Evolutionary conservation across 768 basidiomycete genomes (phyloP).

Genomic region (Kwoniella europaea): DNA sequence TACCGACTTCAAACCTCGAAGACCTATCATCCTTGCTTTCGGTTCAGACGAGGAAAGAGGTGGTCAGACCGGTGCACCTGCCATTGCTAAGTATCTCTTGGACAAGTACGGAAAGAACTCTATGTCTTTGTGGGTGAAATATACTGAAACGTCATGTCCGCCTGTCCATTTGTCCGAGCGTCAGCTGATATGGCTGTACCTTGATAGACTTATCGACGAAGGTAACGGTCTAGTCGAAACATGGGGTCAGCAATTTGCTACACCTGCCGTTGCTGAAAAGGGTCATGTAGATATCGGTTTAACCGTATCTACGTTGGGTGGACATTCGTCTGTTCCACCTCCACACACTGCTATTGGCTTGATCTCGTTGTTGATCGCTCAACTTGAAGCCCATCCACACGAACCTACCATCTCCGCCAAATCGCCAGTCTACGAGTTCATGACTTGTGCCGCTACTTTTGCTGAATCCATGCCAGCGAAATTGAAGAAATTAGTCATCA

Average conservation of each 20-base stretch:
- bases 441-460: slow-evolving; percentile 72
- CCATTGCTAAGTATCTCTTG: slow-evolving; percentile 62
- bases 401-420: slow-evolving; percentile 46
- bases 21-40: slow-evolving; percentile 55
- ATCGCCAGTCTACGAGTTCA: slow-evolving; percentile 48
- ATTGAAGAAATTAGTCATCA: slow-evolving; percentile 46
- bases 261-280: slow-evolving; percentile 58
- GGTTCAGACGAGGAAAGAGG: slow-evolving; percentile 76
- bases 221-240: slow-evolving; percentile 65
- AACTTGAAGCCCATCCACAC: slow-evolving; percentile 70
- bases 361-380: slow-evolving; percentile 70
- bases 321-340: slow-evolving; percentile 84
- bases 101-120: slow-evolving; percentile 72
- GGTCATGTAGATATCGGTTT: slow-evolving; percentile 39
- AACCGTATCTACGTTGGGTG: slow-evolving; percentile 64
- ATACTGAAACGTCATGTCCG: too few relatives aligned
- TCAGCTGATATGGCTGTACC: not conserved
- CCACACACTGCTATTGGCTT: slow-evolving; percentile 80
- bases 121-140: slow-evolving; percentile 64
- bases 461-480: slow-evolving; percentile 62
- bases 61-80: slow-evolving; percentile 57
- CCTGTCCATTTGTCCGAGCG: too few relatives aligned
- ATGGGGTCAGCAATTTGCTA: slow-evolving; percentile 50
- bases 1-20: slow-evolving; percentile 65
- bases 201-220: slow-evolving; percentile 73